Conservation (phyloP, 75 land plant species). For the Sequoia sempervirens region DNA sequence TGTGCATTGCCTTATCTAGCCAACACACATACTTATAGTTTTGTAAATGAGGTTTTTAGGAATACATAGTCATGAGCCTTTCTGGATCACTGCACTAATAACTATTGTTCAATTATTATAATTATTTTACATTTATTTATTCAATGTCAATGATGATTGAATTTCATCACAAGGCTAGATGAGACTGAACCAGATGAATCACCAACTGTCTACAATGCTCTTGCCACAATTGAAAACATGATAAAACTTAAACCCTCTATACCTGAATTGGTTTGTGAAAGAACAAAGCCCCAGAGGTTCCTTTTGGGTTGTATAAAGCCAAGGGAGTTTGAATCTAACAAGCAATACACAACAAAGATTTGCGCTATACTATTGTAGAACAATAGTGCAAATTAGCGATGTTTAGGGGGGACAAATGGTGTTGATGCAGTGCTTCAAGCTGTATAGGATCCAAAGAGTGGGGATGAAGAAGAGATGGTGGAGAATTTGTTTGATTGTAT, state of each 20-base stretch:
- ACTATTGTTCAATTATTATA: too few relatives aligned
- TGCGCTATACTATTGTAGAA: conserved; percentile 88
- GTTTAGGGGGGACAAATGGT: conserved; percentile 91
- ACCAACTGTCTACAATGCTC: conserved; percentile 64
- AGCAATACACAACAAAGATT: conserved; percentile 94
- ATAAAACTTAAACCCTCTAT: conserved; percentile 83
- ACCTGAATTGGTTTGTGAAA: conserved; percentile 85
- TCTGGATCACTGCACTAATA: too few relatives aligned
- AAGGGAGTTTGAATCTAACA: conserved; percentile 87
- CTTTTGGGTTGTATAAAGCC: conserved; percentile 70
- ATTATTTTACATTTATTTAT: too few relatives aligned
- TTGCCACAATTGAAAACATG: conserved; percentile 82
- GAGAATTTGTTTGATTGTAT: conserved; percentile 96
- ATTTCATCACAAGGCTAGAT: conserved; percentile 34
- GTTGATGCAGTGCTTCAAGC: conserved; percentile 88
- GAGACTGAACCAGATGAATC: conserved; percentile 85
- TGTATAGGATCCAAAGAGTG: conserved; percentile 82
- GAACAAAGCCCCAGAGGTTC: conserved; percentile 84
- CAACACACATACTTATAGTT: too few relatives aligned
- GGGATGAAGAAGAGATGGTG: conserved; percentile 95
- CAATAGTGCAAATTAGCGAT: conserved; percentile 78
- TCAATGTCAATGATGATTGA: too few relatives aligned
- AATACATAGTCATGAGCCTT: too few relatives aligned
- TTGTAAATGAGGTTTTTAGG: too few relatives aligned
- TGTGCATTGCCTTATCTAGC: too few relatives aligned